Evolutionary conservation across 352 stramenopile species (phyloP), one percentile per base, ranked within the genome.

Genomic region (Phytophthora ramorum): DNA sequence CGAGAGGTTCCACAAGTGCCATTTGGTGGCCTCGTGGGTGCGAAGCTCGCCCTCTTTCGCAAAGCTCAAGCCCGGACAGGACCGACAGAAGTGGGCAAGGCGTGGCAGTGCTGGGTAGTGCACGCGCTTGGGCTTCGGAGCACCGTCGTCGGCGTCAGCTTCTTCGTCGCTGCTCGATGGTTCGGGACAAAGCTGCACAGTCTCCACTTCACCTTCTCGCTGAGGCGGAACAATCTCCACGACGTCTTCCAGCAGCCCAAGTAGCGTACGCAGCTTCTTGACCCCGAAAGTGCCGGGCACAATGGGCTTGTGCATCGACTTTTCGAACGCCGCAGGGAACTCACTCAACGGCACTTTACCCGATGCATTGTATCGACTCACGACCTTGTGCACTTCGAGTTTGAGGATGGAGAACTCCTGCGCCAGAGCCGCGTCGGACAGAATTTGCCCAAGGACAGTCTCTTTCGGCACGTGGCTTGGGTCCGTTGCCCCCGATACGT

Each of bases 261-360:
- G 62, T 24, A 92, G 51, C 5, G 77, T 91, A 13, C 81, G 76
- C 67, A 95, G 70, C 68, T 95, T 93, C 76, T 95, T 93, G 58
- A 95, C 76, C 0, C 84, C 82, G 50, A 82, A 93, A 19, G 53
- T 65, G 16, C 32, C 65, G 0, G 83, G 79, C 13, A 79, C 76
- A 24, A 95, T 65, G 8, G 82, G 44, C 41, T 92, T 93, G 51
- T 91, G 81, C 76, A 93, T 92, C 38, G 85, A 71, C 44, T 78
- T 69, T 55, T 91, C 80, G 51, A 83, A 93, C 16, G 61, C 64
- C 2, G 32, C 30, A 0, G 80, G 73, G 34, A 95, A 92, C 2
- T 83, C 69, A 13, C 66, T 65, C 19, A 93, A 40, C 12, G 79
- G 56, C 43, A 92, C 65, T 66, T 66, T 66, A 16, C 76, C 80